phyloP scores from a whole-genome alignment of 1,284 basidiomycete genomes.

The Spongiforma sp. region DNA sequence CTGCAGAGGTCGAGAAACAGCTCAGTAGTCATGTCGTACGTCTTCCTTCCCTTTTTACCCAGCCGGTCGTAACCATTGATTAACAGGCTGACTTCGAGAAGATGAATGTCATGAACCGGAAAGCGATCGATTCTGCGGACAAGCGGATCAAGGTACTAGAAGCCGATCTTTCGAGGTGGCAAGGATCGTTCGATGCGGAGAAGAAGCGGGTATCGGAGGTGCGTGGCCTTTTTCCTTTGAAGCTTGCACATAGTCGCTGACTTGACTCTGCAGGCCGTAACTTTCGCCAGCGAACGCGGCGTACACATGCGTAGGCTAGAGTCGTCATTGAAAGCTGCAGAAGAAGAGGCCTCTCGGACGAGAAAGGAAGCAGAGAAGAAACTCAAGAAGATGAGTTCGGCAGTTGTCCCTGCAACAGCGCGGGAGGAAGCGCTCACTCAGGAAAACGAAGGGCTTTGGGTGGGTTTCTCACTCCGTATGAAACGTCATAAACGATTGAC shows the following conservation, averaged over 20 bases:
- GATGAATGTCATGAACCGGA: slow-evolving; percentile 50
- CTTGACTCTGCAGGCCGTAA: slow-evolving; percentile 21
- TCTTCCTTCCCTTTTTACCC: neutral
- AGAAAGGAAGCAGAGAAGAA: slow-evolving; percentile 62
- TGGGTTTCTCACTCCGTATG: slow-evolving; percentile 39
- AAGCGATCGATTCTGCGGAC: slow-evolving; percentile 46
- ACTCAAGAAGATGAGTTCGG: slow-evolving; percentile 45
- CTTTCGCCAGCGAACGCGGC: slow-evolving; percentile 32
- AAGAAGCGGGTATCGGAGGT: slow-evolving; percentile 43
- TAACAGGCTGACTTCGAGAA: slow-evolving; percentile 55
- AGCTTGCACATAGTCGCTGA: slow-evolving; percentile 21
- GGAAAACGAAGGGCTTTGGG: slow-evolving; percentile 70
- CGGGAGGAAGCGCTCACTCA: slow-evolving; percentile 49
- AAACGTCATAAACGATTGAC: neutral
- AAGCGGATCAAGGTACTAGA: slow-evolving; percentile 40
- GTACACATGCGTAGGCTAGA: slow-evolving; percentile 33
- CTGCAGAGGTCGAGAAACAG: slow-evolving; percentile 69
- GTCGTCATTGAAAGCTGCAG: slow-evolving; percentile 22
- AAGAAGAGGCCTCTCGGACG: slow-evolving; percentile 37
- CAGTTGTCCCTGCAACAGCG: slow-evolving; percentile 34
- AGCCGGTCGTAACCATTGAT: neutral
- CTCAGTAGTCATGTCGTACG: slow-evolving; percentile 63
- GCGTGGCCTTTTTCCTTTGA: neutral
- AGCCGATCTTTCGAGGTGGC: slow-evolving; percentile 38
- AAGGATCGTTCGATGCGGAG: slow-evolving; percentile 42